Conservation (phyloP, 179 eudicot species). For the Spergularia azorica region DNA sequence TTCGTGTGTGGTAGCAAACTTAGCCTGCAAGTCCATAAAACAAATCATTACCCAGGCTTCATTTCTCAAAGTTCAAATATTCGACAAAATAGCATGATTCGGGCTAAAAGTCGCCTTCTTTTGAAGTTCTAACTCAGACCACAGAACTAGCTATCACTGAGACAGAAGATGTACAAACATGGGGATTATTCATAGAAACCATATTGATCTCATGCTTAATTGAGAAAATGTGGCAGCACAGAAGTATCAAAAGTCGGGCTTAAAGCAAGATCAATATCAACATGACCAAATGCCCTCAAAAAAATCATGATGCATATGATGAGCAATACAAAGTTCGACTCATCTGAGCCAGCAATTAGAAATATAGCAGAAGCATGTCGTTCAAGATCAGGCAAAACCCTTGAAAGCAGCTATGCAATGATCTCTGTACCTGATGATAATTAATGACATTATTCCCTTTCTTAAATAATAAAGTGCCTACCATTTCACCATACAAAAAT, state of each 20-base stretch:
- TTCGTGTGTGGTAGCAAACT: slow-evolving; percentile 60
- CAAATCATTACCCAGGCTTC: background rate
- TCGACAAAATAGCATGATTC: background rate
- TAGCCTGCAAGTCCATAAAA: slow-evolving; percentile 52
- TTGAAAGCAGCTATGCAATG: background rate
- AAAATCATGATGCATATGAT: too few species aligned
- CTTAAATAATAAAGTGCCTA: slow-evolving; percentile 23
- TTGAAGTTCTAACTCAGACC: too few species aligned
- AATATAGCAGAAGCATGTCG: background rate
- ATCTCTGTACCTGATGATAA: background rate
- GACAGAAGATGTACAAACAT: too few species aligned
- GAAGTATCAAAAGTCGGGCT: background rate
- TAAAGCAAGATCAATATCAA: too few species aligned
- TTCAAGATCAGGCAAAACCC: background rate
- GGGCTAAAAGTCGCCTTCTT: background rate
- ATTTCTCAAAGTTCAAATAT: background rate
- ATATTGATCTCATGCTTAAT: background rate
- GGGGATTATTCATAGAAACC: background rate
- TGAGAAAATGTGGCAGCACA: background rate
- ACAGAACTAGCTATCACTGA: too few species aligned
- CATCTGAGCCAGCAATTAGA: background rate
- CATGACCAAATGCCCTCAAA: too few species aligned
- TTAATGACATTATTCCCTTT: background rate
- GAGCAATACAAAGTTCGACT: too few species aligned
- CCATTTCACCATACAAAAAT: slow-evolving; percentile 62